phyloP scores from a whole-genome alignment of 208 protist species.

The Histomonas meleagridis region DNA sequence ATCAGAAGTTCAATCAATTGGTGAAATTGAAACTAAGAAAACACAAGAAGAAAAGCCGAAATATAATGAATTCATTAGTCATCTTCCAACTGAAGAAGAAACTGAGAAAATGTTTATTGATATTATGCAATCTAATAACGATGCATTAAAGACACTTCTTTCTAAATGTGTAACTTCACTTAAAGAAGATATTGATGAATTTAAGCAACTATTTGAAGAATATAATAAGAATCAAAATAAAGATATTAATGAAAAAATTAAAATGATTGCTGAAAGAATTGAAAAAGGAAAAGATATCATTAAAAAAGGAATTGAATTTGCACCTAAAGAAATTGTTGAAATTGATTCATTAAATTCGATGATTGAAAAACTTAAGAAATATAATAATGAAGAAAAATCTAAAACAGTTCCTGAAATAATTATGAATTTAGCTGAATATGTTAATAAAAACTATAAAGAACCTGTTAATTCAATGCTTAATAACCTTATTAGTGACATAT shows the following conservation, averaged over 20 bases:
- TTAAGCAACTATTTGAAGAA: background rate
- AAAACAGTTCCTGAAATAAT: background rate
- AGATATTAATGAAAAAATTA: background rate
- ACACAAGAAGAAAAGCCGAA: background rate
- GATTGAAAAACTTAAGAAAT: no score
- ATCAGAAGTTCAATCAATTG: background rate
- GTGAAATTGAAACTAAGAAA: background rate
- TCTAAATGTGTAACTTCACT: background rate
- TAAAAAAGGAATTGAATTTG: no score
- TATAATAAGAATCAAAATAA: background rate
- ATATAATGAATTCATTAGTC: background rate
- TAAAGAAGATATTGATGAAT: background rate
- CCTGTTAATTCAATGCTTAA: background rate
- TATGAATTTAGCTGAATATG: background rate
- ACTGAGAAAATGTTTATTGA: background rate
- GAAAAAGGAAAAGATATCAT: no score
- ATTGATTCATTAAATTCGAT: no score
- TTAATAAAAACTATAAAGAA: background rate
- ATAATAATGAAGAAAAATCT: no score
- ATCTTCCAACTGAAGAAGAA: background rate
- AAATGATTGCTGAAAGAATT: background rate
- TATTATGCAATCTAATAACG: background rate
- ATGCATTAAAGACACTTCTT: background rate
- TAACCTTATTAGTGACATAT: background rate
- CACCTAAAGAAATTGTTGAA: no score